phyloP scores from a whole-genome alignment of 2,329 filamentous ascomycete species.

The Aspergillus oerlinghausenensis region DNA sequence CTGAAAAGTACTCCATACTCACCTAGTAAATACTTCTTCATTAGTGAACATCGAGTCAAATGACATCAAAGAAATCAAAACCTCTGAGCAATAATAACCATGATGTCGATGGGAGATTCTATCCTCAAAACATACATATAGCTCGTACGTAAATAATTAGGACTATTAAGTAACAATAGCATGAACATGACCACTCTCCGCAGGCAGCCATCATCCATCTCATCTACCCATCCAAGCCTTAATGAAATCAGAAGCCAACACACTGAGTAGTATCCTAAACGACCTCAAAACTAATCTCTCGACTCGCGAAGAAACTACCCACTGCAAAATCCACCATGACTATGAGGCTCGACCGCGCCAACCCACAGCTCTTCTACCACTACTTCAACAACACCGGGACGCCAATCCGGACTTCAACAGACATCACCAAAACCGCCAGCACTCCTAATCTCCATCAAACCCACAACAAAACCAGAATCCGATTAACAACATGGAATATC shows the following conservation, averaged over 20 bases:
- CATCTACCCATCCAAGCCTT: neutral
- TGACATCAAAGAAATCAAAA: neutral
- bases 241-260: neutral
- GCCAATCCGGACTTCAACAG: neutral
- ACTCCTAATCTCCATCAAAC: neutral
- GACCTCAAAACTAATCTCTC: neutral
- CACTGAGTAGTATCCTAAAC: neutral
- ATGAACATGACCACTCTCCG: neutral
- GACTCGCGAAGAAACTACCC: neutral
- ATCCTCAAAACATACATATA: too few species aligned
- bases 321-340: neutral
- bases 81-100: neutral
- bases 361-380: slow-evolving; percentile 5
- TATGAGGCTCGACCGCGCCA: neutral
- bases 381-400: slow-evolving; percentile 1
- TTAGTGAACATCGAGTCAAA: neutral
- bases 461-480: slow-evolving; percentile 11
- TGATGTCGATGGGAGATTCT: neutral
- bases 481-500: slow-evolving; percentile 47
- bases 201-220: neutral
- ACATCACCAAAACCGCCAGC: neutral
- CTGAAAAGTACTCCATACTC: neutral
- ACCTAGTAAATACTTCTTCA: neutral
- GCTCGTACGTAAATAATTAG: neutral
- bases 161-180: neutral